These are phyloP conservation scores for Metschnikowia reukaufii DNA, from an alignment of 805 yeast genomes.

Conservation along the genomic window DNA sequence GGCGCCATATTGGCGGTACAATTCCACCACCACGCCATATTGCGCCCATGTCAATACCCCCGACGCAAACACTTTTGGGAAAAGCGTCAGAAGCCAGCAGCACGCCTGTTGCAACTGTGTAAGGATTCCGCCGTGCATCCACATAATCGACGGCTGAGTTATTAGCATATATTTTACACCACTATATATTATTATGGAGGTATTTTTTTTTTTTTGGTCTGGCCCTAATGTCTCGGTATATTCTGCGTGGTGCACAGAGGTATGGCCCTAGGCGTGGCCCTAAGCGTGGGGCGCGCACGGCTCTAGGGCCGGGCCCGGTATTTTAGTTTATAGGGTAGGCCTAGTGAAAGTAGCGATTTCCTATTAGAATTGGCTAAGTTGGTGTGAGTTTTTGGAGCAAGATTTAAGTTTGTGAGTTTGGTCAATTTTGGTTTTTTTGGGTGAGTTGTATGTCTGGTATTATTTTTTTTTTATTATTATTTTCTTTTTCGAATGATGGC, in stretches of 20 bases:
- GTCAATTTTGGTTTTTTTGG: no score
- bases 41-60: constrained; percentile 48
- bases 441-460: no score
- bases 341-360: no score
- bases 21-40: constrained; percentile 35
- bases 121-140: constrained; percentile 16
- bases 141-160: constrained; percentile 16
- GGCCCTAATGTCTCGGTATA: background rate
- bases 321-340: no score
- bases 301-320: no score
- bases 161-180: constrained; percentile 15
- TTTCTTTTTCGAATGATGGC: no score
- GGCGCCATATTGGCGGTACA: constrained; percentile 21
- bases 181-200: background rate
- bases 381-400: no score
- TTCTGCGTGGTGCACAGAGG: constrained; percentile 10
- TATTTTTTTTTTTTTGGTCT: background rate
- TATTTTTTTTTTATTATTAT: no score
- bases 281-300: no score
- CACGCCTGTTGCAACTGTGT: constrained; percentile 25
- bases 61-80: constrained; percentile 52
- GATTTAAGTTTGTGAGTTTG: no score
- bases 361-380: no score
- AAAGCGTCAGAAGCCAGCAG: constrained; percentile 38
- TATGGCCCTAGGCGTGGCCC: background rate